Conservation (phyloP, 1,139 yeast genomes). For the Taiozyma sp. region DNA sequence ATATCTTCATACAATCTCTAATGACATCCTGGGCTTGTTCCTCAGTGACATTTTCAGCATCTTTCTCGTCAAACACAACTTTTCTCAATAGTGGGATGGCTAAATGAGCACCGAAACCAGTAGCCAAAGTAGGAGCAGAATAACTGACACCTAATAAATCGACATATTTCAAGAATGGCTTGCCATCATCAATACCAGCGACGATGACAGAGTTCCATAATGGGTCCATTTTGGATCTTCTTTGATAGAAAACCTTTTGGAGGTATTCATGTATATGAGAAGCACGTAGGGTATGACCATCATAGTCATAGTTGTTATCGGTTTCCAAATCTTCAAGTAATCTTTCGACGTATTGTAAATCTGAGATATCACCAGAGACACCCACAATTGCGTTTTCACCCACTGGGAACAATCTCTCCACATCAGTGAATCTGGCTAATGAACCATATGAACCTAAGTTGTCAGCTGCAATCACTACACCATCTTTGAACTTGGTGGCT, state of each 20-base stretch:
- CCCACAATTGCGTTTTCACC: slow-evolving; percentile 90
- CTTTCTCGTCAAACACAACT: slow-evolving; percentile 74
- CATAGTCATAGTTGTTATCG: slow-evolving; percentile 75
- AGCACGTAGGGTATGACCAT: slow-evolving; percentile 67
- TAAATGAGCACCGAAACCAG: slow-evolving; percentile 95
- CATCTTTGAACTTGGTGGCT: slow-evolving; percentile 84
- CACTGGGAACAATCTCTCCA: slow-evolving; percentile 78
- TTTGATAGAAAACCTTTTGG: slow-evolving; percentile 74
- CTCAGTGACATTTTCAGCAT: slow-evolving; percentile 57
- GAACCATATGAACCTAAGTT: slow-evolving; percentile 94
- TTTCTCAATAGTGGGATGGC: slow-evolving; percentile 90
- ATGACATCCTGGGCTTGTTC: slow-evolving; percentile 71
- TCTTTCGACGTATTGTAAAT: slow-evolving; percentile 78
- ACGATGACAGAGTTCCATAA: slow-evolving; percentile 93
- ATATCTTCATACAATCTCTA: slow-evolving; percentile 86
- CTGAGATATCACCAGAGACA: slow-evolving; percentile 91
- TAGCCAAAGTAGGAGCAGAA: slow-evolving; percentile 83
- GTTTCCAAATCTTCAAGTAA: slow-evolving; percentile 72
- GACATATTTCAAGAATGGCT: slow-evolving; percentile 75
- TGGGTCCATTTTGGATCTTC: slow-evolving; percentile 93
- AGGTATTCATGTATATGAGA: slow-evolving; percentile 86
- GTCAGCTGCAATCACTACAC: slow-evolving; percentile 93
- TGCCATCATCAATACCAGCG: slow-evolving; percentile 75
- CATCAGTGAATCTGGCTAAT: slow-evolving; percentile 75
- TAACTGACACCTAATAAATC: slow-evolving; percentile 91